Percentiles rank a stretch among this genome's conserved stretches.
These are phyloP conservation scores for Eremochloa ophiuroides DNA, from an alignment of 176 grass and related monocot species.

Conservation along the genomic window DNA sequence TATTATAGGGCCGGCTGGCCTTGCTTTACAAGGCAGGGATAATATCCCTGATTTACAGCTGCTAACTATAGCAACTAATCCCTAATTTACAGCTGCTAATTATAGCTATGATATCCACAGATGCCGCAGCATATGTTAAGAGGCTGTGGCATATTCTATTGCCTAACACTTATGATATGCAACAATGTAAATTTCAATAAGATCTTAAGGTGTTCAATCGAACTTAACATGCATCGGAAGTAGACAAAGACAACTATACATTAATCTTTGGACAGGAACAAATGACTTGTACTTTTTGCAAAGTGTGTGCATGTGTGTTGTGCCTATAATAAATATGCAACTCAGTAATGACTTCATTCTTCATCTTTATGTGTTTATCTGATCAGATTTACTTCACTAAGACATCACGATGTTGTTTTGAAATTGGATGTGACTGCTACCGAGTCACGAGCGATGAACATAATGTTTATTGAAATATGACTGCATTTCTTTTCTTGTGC, in stretches of 20 bases:
- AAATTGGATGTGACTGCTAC: slow-evolving; percentile 9
- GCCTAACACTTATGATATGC: too few species aligned
- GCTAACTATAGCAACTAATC: too few species aligned
- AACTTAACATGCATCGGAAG: slow-evolving; percentile 16
- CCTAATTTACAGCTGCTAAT: too few species aligned
- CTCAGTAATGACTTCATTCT: background rate
- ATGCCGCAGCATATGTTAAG: too few species aligned
- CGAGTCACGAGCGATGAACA: background rate
- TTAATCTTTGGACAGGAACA: background rate
- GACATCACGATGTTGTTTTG: background rate
- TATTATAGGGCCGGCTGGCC: too few species aligned
- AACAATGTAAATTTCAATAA: background rate
- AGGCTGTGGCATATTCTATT: too few species aligned
- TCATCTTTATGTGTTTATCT: background rate
- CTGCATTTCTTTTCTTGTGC: background rate
- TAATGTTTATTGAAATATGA: slow-evolving; percentile 17
- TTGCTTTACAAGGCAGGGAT: too few species aligned
- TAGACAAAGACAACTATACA: background rate
- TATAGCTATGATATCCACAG: too few species aligned
- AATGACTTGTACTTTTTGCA: background rate
- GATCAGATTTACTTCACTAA: background rate
- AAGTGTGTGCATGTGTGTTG: background rate
- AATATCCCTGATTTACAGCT: too few species aligned
- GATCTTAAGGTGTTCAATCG: background rate
- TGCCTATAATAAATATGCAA: background rate